Evolutionary conservation across 306 rosid genomes (phyloP), one percentile per base, ranked within the genome.

Genomic region (Acacia confusa): DNA sequence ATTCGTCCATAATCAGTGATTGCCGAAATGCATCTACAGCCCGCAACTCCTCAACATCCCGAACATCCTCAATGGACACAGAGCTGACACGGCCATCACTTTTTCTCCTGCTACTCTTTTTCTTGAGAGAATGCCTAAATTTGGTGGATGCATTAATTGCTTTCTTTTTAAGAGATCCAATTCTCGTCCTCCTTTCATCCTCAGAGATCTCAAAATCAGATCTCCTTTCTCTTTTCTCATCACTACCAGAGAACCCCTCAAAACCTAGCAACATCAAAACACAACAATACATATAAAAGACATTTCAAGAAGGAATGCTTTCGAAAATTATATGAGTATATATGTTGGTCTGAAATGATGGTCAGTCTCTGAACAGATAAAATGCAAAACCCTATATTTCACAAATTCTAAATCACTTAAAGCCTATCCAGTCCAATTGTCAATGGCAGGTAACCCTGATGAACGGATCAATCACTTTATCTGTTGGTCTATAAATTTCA

Each of bases 11-110:
- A 50, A 93, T 58, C n/a, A 95, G 81, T 0, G 95, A 78, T 24
- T 92, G 99, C 61, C 99, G 90, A 90, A 96, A 96, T 2, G 86
- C 88, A 82, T 96, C 97, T 11, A 96, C 99, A 66, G 93, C 94
- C 85, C 78, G 89, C 47, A 91, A 90, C 87, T 96, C 99, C 84
- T 89, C 97, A 38, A 88, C 89, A 85, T 96, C 97, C 9, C 99
- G 89, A 75, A 96, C 88, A 78, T 96, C 99, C 86, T 93, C 97
- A 76, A 96, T 96, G 48, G 98, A 93, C 74, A 93, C 99, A 50
- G 99, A 96, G 85, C 98, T 93, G 48, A 95, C 99, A 55, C 99
- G 91, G n/a, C 94, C 98, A 83, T 95, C 96, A 47, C 96, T 92
- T 83, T 91, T 95, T 55, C 97, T 87, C 84, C 95, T 82, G 25